These are phyloP conservation scores for Botryotinia calthae DNA, from an alignment of 2,329 filamentous ascomycete genomes.

Conservation along the genomic window DNA sequence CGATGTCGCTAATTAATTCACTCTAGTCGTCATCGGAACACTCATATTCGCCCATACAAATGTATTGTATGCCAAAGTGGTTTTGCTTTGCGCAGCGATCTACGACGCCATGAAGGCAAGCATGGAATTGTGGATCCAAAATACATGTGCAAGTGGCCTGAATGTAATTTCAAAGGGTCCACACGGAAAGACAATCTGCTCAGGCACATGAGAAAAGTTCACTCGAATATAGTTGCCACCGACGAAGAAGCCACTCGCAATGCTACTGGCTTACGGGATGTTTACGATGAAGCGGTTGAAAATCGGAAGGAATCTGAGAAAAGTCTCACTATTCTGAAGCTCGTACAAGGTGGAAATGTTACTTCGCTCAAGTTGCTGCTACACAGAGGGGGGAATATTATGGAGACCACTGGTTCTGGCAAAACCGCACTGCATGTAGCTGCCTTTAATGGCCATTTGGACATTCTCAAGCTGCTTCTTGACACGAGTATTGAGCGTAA, in stretches of 20 bases:
- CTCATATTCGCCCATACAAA: slow-evolving; percentile 21
- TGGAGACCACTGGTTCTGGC: slow-evolving; percentile 21
- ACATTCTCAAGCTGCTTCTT: slow-evolving; percentile 21
- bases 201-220: not conserved
- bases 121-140: slow-evolving; percentile 23
- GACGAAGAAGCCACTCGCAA: not conserved
- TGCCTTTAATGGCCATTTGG: slow-evolving; percentile 21
- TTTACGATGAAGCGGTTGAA: not conserved
- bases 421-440: slow-evolving; percentile 26
- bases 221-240: not conserved
- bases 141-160: slow-evolving; percentile 26
- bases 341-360: not conserved
- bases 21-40: not conserved
- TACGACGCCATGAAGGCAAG: slow-evolving; percentile 25
- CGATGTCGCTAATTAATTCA: not conserved
- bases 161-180: not conserved
- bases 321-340: fast-evolving
- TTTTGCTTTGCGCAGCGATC: slow-evolving; percentile 28
- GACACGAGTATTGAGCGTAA: slow-evolving; percentile 16
- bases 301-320: fast-evolving
- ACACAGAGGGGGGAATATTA: not conserved
- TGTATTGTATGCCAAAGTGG: slow-evolving; percentile 21
- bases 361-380: slow-evolving; percentile 22
- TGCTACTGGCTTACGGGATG: fast-evolving
- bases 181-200: not conserved